Percentiles rank a stretch among this genome's conserved stretches.
phyloP scores from a whole-genome alignment of 2,329 filamentous ascomycete genomes.

The Calonectria multiphialidica region DNA sequence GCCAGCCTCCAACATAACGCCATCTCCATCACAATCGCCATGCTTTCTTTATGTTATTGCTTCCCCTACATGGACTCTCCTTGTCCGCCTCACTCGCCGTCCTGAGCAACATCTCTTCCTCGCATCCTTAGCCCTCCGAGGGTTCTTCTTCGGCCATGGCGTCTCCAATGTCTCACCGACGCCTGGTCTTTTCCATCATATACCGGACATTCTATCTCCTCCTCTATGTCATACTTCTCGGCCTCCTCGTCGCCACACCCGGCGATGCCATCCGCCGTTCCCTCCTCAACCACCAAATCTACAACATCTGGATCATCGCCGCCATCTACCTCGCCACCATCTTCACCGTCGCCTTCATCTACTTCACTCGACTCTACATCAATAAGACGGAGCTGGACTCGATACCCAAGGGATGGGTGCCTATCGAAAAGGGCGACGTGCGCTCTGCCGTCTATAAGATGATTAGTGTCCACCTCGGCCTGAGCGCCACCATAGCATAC shows the following conservation, averaged over 20 bases:
- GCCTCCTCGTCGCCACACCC: conserved; percentile 83
- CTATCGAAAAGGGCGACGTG: conserved; percentile 87
- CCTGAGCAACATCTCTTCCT: background rate
- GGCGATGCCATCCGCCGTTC: conserved; percentile 86
- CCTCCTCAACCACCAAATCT: conserved; percentile 72
- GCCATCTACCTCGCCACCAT: conserved; percentile 81
- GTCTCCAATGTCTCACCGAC: conserved; percentile 55
- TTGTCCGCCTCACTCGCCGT: conserved; percentile 1
- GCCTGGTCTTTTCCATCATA: conserved; percentile 80
- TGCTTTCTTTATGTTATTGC: conserved; percentile 35
- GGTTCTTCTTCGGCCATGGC: conserved; percentile 32
- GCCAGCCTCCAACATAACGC: conserved; percentile 34
- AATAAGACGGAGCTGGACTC: conserved; percentile 82
- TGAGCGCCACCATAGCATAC: conserved; percentile 86
- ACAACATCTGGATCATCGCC: conserved; percentile 86
- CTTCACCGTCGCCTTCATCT: conserved; percentile 79
- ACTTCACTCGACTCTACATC: conserved; percentile 86
- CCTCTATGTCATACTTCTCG: conserved; percentile 79
- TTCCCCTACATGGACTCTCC: conserved; percentile 29
- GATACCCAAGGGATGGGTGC: conserved; percentile 90
- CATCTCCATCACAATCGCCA: conserved; percentile 41
- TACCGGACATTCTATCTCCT: conserved; percentile 84
- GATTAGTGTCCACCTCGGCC: conserved; percentile 77
- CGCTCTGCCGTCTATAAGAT: conserved; percentile 79
- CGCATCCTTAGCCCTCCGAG: conserved; percentile 4